Percentiles rank a stretch among this genome's conserved stretches.
These are phyloP conservation scores for Gilbertella persicaria DNA, from an alignment of 371 early-diverging fungal species.

Conservation along the genomic window DNA sequence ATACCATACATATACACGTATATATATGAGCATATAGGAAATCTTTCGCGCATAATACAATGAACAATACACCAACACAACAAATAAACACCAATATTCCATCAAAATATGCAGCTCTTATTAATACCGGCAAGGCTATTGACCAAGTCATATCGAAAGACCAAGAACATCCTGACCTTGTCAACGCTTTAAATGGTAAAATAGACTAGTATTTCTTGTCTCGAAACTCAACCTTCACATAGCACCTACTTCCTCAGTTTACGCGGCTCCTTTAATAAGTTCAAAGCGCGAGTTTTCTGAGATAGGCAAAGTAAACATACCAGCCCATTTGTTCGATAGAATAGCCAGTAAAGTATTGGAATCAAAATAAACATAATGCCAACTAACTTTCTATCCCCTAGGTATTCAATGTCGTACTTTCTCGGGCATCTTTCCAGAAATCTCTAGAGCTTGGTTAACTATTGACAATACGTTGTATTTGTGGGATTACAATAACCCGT, in stretches of 20 bases:
- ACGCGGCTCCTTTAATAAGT: conserved; percentile 11
- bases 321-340: conserved; percentile 70
- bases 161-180: conserved; percentile 43
- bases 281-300: conserved; percentile 54
- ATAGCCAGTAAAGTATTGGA: conserved; percentile 56
- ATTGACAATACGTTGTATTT: conserved; percentile 74
- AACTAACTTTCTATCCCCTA: conserved; percentile 14
- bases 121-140: conserved; percentile 39
- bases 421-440: conserved; percentile 84
- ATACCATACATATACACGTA: neutral
- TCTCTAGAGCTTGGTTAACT: conserved; percentile 75
- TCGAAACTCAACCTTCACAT: conserved; percentile 20
- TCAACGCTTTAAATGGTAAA: conserved; percentile 34
- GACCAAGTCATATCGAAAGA: conserved; percentile 43
- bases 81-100: neutral
- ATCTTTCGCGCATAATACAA: neutral
- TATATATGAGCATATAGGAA: neutral
- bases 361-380: conserved; percentile 54
- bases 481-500: conserved; percentile 77
- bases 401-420: conserved; percentile 52
- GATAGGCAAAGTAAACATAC: conserved; percentile 59
- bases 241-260: conserved; percentile 24
- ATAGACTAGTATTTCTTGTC: neutral
- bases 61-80: neutral
- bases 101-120: neutral